Percentiles rank a stretch among this genome's conserved stretches.
Evolutionary conservation across 768 basidiomycete genomes (phyloP).

Genomic region (Mycena albidolilacea): DNA sequence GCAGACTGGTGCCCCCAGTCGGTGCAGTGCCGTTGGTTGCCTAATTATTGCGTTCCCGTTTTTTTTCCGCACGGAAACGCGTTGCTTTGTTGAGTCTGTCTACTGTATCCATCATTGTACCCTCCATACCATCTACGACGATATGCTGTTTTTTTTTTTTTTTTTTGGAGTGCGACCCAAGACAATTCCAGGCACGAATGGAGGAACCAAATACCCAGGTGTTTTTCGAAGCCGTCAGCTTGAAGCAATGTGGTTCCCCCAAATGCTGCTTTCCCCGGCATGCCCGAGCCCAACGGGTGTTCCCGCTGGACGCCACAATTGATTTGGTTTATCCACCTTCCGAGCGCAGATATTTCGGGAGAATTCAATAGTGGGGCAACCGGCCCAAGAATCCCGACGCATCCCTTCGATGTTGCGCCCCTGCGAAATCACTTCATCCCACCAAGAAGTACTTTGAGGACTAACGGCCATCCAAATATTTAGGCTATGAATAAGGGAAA

Average conservation of each 20-base stretch:
- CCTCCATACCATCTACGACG: conserved; percentile 10
- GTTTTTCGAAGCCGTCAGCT: too few relatives aligned
- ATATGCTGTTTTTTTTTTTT: not conserved
- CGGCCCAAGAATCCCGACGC: not conserved
- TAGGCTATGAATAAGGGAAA: too few relatives aligned
- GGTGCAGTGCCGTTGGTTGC: conserved; percentile 49
- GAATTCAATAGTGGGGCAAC: not conserved
- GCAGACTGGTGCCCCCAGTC: conserved; percentile 49
- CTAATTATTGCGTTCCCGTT: conserved; percentile 8
- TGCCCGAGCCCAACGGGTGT: not conserved
- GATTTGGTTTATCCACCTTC: not conserved
- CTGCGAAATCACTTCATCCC: too few relatives aligned
- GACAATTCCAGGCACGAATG: too few relatives aligned
- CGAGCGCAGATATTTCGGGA: not conserved
- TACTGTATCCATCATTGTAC: conserved; percentile 41
- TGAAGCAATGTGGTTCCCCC: too few relatives aligned
- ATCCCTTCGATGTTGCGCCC: not conserved
- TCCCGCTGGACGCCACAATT: not conserved
- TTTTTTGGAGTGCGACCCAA: not conserved
- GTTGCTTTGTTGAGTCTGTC: conserved; percentile 14
- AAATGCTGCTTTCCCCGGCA: too few relatives aligned
- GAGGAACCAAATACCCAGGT: too few relatives aligned
- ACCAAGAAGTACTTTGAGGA: too few relatives aligned
- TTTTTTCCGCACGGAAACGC: not conserved
- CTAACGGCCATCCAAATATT: too few relatives aligned